Evolutionary conservation across 73 alveolate species (phyloP).

Genomic region (Effrenium voratum): DNA sequence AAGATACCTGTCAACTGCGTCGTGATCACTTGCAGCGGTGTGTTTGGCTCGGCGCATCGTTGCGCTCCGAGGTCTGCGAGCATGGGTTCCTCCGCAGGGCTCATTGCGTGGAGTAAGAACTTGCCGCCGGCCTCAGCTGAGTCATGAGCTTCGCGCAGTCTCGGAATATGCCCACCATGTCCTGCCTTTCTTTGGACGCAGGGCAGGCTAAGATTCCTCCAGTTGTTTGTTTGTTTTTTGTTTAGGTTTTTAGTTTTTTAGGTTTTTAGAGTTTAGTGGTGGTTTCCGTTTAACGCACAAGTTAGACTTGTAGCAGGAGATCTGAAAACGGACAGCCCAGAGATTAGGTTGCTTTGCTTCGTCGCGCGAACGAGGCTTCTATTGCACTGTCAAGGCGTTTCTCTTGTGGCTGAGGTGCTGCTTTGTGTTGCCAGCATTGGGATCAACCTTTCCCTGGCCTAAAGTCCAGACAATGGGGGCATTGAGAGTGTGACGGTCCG

Average conservation of each 20-base stretch:
- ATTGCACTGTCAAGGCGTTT: background rate
- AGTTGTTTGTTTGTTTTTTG: background rate
- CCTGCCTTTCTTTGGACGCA: no score
- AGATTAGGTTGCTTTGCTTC: background rate
- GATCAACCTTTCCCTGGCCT: background rate
- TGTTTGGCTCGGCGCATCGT: background rate
- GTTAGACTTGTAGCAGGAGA: no score
- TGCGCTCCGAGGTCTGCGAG: background rate
- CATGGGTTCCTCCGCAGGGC: conserved; percentile 86
- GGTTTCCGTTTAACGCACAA: no score
- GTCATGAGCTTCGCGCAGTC: background rate
- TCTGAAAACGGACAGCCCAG: no score
- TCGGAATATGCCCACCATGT: no score
- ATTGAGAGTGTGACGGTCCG: background rate
- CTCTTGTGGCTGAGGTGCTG: background rate
- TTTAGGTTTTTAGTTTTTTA: background rate
- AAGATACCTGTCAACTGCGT: background rate
- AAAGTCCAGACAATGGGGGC: background rate
- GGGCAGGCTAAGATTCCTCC: no score
- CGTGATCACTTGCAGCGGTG: background rate
- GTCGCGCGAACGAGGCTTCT: background rate
- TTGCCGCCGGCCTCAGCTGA: background rate
- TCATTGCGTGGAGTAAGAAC: conserved; percentile 83
- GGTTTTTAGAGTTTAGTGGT: no score
- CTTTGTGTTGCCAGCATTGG: background rate